Conservation (phyloP, 139 green algal species). For the Axilococcus clingmanii region DNA sequence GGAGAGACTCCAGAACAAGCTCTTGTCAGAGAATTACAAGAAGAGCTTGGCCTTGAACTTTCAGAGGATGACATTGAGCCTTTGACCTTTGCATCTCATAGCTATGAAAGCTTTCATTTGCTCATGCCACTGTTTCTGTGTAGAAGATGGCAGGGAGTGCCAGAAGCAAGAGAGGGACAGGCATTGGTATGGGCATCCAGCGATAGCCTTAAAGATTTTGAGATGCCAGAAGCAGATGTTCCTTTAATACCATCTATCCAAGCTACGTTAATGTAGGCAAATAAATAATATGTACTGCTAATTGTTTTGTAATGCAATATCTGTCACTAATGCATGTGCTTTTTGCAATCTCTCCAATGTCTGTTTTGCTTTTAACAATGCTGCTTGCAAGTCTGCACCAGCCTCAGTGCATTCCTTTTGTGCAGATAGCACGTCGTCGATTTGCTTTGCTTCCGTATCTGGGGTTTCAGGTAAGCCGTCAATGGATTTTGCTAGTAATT, state of each 20-base stretch:
- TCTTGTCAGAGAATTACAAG: conserved; percentile 46
- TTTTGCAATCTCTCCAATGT: too few relatives aligned
- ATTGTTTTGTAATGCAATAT: conserved; percentile 1
- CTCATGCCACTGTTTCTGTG: conserved; percentile 24
- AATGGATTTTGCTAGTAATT: too few relatives aligned
- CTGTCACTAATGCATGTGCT: too few relatives aligned
- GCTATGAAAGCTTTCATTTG: conserved; percentile 23
- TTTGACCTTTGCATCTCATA: conserved; percentile 24
- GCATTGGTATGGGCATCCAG: conserved; percentile 11
- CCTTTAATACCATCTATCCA: conserved; percentile 21
- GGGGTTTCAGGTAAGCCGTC: too few relatives aligned
- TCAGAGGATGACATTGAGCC: conserved; percentile 1
- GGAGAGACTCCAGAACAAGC: conserved; percentile 47
- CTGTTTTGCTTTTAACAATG: too few relatives aligned
- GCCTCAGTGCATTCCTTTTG: too few relatives aligned
- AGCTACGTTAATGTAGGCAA: background rate
- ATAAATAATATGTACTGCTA: background rate
- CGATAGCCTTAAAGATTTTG: background rate
- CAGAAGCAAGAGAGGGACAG: conserved; percentile 10
- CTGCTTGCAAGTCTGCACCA: too few relatives aligned
- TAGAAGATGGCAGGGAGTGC: background rate
- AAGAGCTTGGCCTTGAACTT: conserved; percentile 54
- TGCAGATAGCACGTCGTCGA: too few relatives aligned
- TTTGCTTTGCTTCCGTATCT: too few relatives aligned
- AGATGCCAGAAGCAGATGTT: conserved; percentile 21